Evolutionary conservation across 305 asterid genomes (phyloP), one percentile per base, ranked within the genome.

Genomic region (Andrographis paniculata): DNA sequence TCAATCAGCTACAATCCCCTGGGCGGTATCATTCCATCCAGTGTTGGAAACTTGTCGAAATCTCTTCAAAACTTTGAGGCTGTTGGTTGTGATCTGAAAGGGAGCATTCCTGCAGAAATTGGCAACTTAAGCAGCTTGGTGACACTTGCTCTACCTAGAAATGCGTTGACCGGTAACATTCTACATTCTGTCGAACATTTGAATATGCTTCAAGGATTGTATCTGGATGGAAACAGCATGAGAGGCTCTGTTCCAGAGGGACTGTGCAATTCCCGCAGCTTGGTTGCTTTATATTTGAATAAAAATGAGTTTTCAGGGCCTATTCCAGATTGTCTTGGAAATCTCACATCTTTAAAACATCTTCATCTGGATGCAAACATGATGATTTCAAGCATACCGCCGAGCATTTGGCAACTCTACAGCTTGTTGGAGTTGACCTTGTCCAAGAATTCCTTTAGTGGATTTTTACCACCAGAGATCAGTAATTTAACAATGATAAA

Each of bases 21-120:
- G 5, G 24, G 24, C 11, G 51, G 37, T 9, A 9, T 4, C 15
- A 17, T 46, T 3, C 51, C 51, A 12, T 13, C 36, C 24, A 18
- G 37, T 1, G 17, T 63, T 16, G 54, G 58, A 14, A 48, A 57
- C 6, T 39, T 57, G n/a, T 38, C 47, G 1, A 14, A 13, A 9
- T 56, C 61, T 17, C 24, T 56, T 21, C 17, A 11, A 30, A 0
- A 0, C 14, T 35, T 56, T 0, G 13, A 0, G 0, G 62, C 55
- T 14, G 24, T 9, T 14, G 27, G 19, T 1, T 33, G 55, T 18
- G 10, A 37, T 16, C 36, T 56, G 8, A 36, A 37, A 41, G 62
- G 62, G 14, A 3, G 15, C 0, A 56, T 56, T 20, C 55, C 62
- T 5, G 14, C 40, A 6, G 46, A 20, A 5, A 56, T 56, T 1